Percentiles rank a stretch among this genome's conserved stretches.
Conservation (phyloP, 169 alveolate genomes). For the Plasmodium ovale region DNA sequence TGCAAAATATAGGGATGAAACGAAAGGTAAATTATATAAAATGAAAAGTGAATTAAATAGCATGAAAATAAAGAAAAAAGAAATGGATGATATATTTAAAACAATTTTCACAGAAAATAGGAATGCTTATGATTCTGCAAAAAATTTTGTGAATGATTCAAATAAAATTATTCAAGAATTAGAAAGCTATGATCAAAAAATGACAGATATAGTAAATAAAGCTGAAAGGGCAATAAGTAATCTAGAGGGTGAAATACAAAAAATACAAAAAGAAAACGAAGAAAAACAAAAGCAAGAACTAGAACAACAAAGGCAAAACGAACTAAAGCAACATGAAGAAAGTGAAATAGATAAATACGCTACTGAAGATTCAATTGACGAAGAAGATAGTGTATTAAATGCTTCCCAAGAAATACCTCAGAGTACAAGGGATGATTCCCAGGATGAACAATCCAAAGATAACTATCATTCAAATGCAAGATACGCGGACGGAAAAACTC, state of each 20-base stretch:
- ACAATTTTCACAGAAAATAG: not conserved
- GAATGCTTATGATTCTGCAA: not conserved
- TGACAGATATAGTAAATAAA: not conserved
- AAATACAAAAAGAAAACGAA: no score
- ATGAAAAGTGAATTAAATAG: not conserved
- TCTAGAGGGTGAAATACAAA: not conserved
- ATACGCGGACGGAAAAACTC: not conserved
- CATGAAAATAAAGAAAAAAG: not conserved
- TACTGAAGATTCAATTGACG: not conserved
- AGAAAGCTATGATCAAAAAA: not conserved
- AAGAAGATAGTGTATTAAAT: not conserved
- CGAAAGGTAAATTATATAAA: not conserved
- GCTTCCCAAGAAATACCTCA: not conserved
- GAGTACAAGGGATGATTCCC: not conserved
- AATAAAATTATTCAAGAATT: not conserved
- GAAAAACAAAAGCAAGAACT: no score
- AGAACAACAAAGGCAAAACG: no score
- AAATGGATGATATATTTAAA: conserved; percentile 6
- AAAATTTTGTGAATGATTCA: not conserved
- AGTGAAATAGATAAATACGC: not conserved
- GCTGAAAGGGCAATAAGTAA: not conserved
- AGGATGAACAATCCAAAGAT: not conserved
- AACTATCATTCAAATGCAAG: not conserved
- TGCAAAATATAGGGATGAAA: not conserved
- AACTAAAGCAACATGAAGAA: no score